Evolutionary conservation across 352 stramenopile species (phyloP), one percentile per base, ranked within the genome.

Genomic region (Globisporangium lucens): DNA sequence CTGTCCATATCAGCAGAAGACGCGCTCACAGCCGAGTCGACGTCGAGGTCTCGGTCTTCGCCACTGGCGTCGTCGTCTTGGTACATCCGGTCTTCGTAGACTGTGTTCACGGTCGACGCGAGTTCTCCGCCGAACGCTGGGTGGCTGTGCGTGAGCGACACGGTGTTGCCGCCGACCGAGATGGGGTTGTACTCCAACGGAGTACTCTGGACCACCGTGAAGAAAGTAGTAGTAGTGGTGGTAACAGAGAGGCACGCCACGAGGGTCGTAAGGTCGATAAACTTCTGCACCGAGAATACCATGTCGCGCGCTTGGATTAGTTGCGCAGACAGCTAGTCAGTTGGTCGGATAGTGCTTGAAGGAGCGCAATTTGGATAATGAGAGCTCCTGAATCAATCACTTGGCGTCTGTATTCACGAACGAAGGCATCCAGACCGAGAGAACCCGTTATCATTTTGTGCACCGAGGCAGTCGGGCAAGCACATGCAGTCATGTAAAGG

Each of bases 121-220:
- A 63, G 46, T 0, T 67, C 57, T 10, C 29, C 73, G 13, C 77
- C 77, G 59, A 69, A 85, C 30, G 77, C 77, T 46, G 77, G 77
- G 69, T 85, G 77, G 49, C 56, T 73, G 63, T 75, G 76, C 2
- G 67, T 75, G 56, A 83, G 68, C 47, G 36, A 30, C 12, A 76
- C 70, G 17, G 66, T 70, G 15, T 75, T 68, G 49, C 68, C 65
- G 17, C 67, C 51, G 2, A 58, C 49, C 8, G 75, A 81, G 64
- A 75, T 57, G 20, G 74, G 67, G 43, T 70, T 70, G 43, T 78
- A 78, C 62, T 69, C 65, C 62, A 69, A 35, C 13, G 66, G 60
- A 22, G 60, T 65, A 47, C 60, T 65, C 29, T 65, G 60, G 60
- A 57, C 46, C 60, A 56, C 27, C n/a, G 10, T 38, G 17, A 52